A percentile compares a stretch with the other conserved stretches of the same genome.
phyloP scores from a whole-genome alignment of 2,329 filamentous ascomycete genomes.

The Keithomyces neogunnii region DNA sequence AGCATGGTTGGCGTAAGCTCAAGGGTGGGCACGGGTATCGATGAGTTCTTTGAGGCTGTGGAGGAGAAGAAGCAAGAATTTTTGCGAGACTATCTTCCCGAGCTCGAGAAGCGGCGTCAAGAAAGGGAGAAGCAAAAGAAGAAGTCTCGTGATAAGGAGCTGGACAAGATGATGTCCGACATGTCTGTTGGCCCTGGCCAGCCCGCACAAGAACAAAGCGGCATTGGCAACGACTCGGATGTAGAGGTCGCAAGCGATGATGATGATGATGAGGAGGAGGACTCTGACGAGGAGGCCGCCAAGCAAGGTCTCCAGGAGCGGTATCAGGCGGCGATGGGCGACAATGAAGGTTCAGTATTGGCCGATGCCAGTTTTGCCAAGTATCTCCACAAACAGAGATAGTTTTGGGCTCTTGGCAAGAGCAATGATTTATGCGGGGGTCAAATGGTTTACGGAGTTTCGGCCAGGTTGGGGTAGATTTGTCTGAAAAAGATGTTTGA shows the following conservation, averaged over 20 bases:
- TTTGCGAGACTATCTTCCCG: conserved; percentile 80
- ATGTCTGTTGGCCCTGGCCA: conserved; percentile 48
- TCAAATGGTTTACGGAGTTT: not conserved
- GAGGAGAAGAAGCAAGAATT: conserved; percentile 84
- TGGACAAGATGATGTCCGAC: conserved; percentile 90
- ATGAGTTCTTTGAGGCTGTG: conserved; percentile 89
- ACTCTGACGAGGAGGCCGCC: conserved; percentile 50
- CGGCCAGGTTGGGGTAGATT: not conserved
- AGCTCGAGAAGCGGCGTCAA: conserved; percentile 69
- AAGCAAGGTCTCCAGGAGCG: conserved; percentile 62
- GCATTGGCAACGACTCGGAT: conserved; percentile 37
- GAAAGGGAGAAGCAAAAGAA: conserved; percentile 71
- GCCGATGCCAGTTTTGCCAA: conserved; percentile 55
- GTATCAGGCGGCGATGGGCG: conserved; percentile 67
- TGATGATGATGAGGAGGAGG: conserved; percentile 38
- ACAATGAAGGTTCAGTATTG: conserved; percentile 42
- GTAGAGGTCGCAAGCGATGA: conserved; percentile 51
- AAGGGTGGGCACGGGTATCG: conserved; percentile 83
- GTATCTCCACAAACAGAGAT: conserved; percentile 41
- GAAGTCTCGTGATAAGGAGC: conserved; percentile 64
- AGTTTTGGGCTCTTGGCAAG: conserved; percentile 9
- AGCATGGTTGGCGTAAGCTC: conserved; percentile 89
- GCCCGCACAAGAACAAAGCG: conserved; percentile 24
- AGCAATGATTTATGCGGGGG: not conserved
- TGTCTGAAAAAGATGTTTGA: not conserved